Percentiles rank a stretch among this genome's conserved stretches.
Conservation (phyloP, 2,329 filamentous ascomycete genomes). For the Delphinella strobiligena region DNA sequence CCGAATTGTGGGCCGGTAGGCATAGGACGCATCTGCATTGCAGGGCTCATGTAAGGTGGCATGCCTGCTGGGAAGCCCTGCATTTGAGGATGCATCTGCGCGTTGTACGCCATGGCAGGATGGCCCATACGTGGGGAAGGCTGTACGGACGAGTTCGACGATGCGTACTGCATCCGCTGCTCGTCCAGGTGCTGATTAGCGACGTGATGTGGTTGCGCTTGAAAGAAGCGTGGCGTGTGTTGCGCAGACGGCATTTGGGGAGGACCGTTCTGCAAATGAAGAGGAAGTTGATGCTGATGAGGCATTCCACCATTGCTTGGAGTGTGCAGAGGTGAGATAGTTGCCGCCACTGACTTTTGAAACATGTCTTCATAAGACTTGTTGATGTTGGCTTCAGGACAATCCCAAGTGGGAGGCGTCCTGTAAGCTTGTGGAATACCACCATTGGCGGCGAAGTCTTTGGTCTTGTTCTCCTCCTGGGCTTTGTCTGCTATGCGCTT, state of each 20-base stretch:
- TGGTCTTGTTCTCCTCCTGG: slow-evolving; percentile 35
- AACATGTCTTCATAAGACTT: slow-evolving; percentile 73
- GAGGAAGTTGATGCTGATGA: slow-evolving; percentile 74
- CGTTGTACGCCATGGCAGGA: slow-evolving; percentile 36
- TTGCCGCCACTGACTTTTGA: slow-evolving; percentile 45
- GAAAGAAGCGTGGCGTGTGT: slow-evolving; percentile 68
- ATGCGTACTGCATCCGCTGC: slow-evolving; percentile 77
- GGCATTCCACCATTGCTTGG: slow-evolving; percentile 50
- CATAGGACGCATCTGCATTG: slow-evolving; percentile 57
- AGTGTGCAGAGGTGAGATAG: slow-evolving; percentile 53
- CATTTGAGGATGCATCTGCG: slow-evolving; percentile 35
- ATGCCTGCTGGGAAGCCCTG: slow-evolving; percentile 60
- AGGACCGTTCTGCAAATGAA: slow-evolving; percentile 65
- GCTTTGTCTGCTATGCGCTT: slow-evolving; percentile 56
- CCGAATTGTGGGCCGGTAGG: slow-evolving; percentile 60
- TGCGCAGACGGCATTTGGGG: slow-evolving; percentile 55
- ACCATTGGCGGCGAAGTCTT: slow-evolving; percentile 62
- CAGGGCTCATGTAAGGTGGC: slow-evolving; percentile 57
- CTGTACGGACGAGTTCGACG: slow-evolving; percentile 59
- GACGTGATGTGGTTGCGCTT: slow-evolving; percentile 60
- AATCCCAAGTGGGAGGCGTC: slow-evolving; percentile 76
- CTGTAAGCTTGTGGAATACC: slow-evolving; percentile 78
- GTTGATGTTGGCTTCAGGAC: slow-evolving; percentile 56
- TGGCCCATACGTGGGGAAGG: slow-evolving; percentile 70
- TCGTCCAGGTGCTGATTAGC: slow-evolving; percentile 66